These are phyloP conservation scores for Cryphonectria carpinicola DNA, from an alignment of 2,329 filamentous ascomycete species.

Conservation along the genomic window DNA sequence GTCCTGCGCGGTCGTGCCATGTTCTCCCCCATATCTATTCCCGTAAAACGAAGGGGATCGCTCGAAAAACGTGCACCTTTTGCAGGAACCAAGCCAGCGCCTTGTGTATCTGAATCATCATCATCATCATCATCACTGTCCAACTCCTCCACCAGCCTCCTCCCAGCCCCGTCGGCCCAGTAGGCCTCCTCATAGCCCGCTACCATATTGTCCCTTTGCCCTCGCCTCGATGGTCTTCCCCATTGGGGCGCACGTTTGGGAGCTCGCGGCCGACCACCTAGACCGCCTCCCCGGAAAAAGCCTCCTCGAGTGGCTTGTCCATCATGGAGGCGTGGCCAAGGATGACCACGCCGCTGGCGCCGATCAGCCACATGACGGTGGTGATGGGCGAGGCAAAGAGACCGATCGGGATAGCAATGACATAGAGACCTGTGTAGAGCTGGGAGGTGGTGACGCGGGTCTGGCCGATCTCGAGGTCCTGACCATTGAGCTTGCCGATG, in stretches of 20 bases:
- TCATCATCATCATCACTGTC: conserved; percentile 61
- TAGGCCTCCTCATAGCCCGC: conserved; percentile 50
- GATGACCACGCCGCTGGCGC: conserved; percentile 90
- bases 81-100: conserved; percentile 53
- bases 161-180: conserved; percentile 40
- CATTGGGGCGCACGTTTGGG: conserved; percentile 89
- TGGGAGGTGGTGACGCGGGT: conserved; percentile 87
- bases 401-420: conserved; percentile 82
- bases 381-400: conserved; percentile 83
- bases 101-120: conserved; percentile 58
- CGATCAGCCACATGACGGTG: conserved; percentile 93
- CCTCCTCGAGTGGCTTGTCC: conserved; percentile 99
- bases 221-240: conserved; percentile 99
- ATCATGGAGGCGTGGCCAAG: conserved; percentile 93
- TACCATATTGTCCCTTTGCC: conserved; percentile 62
- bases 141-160: conserved; percentile 69
- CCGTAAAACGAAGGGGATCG: conserved; percentile 65
- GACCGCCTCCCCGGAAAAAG: conserved; percentile 99
- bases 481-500: conserved; percentile 87
- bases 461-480: conserved; percentile 84
- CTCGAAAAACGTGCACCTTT: conserved; percentile 56
- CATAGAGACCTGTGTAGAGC: conserved; percentile 86
- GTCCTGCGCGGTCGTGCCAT: conserved; percentile 43
- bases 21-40: conserved; percentile 57
- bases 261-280: conserved; percentile 99